A percentile compares a stretch with the other conserved stretches of the same genome.
Evolutionary conservation across 148 eudicot species (phyloP).

Genomic region (Nyssa sinensis): DNA sequence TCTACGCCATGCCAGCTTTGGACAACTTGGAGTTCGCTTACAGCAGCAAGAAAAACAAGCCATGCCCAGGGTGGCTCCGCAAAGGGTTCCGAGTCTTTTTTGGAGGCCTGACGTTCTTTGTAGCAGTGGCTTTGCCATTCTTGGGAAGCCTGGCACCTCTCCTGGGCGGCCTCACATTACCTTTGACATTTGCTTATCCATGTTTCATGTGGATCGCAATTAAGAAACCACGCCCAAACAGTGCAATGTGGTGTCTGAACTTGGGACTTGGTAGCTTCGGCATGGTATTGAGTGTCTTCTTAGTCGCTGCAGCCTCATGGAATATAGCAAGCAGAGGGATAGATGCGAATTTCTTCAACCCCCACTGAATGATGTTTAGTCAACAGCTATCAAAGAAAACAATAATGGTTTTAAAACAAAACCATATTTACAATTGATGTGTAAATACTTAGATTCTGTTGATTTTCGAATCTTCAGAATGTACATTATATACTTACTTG

Average conservation of each 20-base stretch:
- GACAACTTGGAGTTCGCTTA: constrained; percentile 47
- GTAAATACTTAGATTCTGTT: too few relatives aligned
- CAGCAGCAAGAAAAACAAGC: constrained; percentile 35
- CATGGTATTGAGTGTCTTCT: constrained; percentile 45
- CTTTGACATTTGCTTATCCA: constrained; percentile 70
- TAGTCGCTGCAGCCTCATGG: constrained; percentile 59
- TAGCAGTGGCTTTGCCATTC: constrained; percentile 62
- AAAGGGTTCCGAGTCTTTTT: not conserved
- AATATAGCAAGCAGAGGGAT: constrained; percentile 55
- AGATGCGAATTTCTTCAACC: constrained; percentile 60
- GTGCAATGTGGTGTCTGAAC: constrained; percentile 60
- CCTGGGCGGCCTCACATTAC: constrained; percentile 54
- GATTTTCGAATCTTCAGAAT: too few relatives aligned
- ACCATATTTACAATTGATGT: too few relatives aligned
- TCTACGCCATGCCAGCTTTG: constrained; percentile 48
- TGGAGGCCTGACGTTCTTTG: not conserved
- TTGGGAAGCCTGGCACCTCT: constrained; percentile 59
- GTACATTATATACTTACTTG: too few relatives aligned
- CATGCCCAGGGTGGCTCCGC: constrained; percentile 27
- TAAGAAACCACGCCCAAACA: constrained; percentile 45
- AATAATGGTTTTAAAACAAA: too few relatives aligned
- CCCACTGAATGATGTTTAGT: constrained; percentile 39
- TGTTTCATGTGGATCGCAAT: constrained; percentile 67
- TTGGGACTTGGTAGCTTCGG: constrained; percentile 58
- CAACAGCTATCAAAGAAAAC: too few relatives aligned